phyloP scores from a whole-genome alignment of 2,329 filamentous ascomycete genomes.

The Taxawa tesnikishii region DNA sequence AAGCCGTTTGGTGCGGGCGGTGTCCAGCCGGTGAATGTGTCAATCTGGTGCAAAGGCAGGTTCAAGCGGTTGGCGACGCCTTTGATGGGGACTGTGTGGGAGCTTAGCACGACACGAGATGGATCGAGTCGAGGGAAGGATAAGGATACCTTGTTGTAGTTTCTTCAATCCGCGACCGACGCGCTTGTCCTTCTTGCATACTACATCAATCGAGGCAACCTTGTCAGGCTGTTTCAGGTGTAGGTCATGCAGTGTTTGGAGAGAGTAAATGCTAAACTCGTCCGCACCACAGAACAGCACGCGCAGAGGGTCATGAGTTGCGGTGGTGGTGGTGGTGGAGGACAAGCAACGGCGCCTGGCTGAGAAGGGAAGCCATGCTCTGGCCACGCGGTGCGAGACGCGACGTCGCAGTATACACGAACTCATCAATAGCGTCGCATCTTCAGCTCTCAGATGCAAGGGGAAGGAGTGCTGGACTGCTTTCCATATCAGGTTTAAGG shows the following conservation, averaged over 20 bases:
- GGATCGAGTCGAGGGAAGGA: constrained; percentile 2
- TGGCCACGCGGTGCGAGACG: too few species aligned
- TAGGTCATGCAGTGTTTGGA: constrained; percentile 51
- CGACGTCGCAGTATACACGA: too few species aligned
- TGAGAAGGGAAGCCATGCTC: too few species aligned
- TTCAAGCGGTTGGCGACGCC: constrained; percentile 46
- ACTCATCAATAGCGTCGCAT: too few species aligned
- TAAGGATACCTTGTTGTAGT: constrained; percentile 47
- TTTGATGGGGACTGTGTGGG: constrained; percentile 58
- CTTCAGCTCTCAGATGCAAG: too few species aligned
- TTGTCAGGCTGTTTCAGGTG: constrained; percentile 40
- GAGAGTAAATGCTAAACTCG: constrained; percentile 69
- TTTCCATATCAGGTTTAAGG: too few species aligned
- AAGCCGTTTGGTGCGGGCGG: constrained; percentile 36
- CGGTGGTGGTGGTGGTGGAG: too few species aligned
- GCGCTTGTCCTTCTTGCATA: constrained; percentile 69
- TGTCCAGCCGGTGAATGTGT: constrained; percentile 77
- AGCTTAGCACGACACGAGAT: constrained; percentile 5
- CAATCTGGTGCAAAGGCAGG: constrained; percentile 59
- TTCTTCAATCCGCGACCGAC: constrained; percentile 61
- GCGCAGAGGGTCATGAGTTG: constrained; percentile 45
- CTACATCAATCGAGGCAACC: constrained; percentile 71
- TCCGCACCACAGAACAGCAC: constrained; percentile 95
- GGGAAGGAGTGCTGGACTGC: too few species aligned
- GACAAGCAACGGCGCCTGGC: too few species aligned